Evolutionary conservation across 176 grass and related monocot genomes (phyloP).

Genomic region (Bothriochloa decipiens): DNA sequence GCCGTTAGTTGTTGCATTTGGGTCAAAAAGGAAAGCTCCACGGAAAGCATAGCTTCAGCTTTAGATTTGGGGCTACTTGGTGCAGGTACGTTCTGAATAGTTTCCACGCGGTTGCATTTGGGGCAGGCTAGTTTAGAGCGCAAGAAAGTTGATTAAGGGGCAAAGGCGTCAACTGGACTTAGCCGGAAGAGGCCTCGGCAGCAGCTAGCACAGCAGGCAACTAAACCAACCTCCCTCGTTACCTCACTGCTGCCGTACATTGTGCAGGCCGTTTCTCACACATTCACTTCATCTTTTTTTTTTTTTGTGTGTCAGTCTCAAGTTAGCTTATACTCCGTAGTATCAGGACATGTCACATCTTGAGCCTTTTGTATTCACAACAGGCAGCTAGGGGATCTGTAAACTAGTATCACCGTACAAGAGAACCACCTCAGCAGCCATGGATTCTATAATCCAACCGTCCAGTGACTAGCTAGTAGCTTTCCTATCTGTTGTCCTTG

Average conservation of each 20-base stretch:
- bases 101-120: not conserved
- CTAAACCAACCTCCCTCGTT: not conserved
- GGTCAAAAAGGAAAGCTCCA: not conserved
- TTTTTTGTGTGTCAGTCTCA: no score
- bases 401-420: not conserved
- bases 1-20: not conserved
- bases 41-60: not conserved
- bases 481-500: not conserved
- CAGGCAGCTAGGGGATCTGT: constrained; percentile 2
- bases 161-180: no score
- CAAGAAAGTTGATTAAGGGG: no score
- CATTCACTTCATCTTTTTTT: not conserved
- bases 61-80: not conserved
- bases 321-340: not conserved
- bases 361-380: not conserved
- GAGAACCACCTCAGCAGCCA: not conserved
- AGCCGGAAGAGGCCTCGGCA: no score
- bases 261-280: not conserved
- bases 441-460: not conserved
- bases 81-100: not conserved
- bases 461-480: not conserved
- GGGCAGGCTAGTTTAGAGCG: not conserved
- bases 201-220: not conserved
- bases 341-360: not conserved
- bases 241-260: not conserved